phyloP scores from a whole-genome alignment of 805 yeast genomes.

The Limtongia smithiae region DNA sequence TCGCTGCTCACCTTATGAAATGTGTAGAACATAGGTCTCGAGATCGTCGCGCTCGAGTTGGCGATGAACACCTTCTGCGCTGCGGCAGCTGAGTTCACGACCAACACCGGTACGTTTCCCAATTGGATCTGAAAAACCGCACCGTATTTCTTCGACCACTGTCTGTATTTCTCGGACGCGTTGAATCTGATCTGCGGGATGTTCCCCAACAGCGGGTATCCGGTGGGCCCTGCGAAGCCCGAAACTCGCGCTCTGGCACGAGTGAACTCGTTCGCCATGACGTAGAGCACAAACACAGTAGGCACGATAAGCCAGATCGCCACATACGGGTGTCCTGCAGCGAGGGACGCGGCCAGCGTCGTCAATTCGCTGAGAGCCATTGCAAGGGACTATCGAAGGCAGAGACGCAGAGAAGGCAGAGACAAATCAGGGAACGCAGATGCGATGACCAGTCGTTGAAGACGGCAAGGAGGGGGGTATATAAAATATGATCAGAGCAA shows the following conservation, averaged over 20 bases:
- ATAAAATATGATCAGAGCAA: no score
- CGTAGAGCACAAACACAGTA: not conserved
- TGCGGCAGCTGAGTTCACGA: conserved; percentile 62
- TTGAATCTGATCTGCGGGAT: conserved; percentile 25
- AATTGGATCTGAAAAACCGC: conserved; percentile 60
- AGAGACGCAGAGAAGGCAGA: no score
- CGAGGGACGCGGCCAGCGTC: not conserved
- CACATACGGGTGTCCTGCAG: not conserved
- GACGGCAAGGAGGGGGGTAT: no score
- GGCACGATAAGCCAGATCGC: not conserved
- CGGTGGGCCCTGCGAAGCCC: conserved; percentile 28
- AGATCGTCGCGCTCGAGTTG: conserved; percentile 52
- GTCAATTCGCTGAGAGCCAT: not conserved
- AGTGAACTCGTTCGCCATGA: conserved; percentile 9
- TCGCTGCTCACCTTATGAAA: conserved; percentile 58
- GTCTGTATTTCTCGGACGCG: conserved; percentile 32
- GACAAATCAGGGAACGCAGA: no score
- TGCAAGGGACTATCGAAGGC: no score
- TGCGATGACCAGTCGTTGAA: no score
- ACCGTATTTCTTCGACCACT: conserved; percentile 36
- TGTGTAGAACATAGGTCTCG: conserved; percentile 64
- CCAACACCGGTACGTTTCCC: conserved; percentile 55
- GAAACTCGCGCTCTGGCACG: conserved; percentile 12
- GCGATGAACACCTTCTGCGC: conserved; percentile 53
- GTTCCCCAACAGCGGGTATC: conserved; percentile 28